These are phyloP conservation scores for Hypoxylon sp. DNA, from an alignment of 2,329 filamentous ascomycete genomes.

Conservation along the genomic window DNA sequence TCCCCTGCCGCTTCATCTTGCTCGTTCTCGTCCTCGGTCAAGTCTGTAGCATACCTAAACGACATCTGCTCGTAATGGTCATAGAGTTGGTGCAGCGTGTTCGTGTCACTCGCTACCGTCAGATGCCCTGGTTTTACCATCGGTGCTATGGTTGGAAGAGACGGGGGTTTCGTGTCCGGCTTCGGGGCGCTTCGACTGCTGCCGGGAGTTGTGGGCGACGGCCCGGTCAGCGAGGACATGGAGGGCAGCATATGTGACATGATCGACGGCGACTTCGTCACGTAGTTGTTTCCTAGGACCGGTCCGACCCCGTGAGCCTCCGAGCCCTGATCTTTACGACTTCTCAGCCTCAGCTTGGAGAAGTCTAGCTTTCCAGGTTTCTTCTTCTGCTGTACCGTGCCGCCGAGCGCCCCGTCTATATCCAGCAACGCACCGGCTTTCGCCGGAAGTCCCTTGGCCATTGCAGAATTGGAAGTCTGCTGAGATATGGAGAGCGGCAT, in stretches of 20 bases:
- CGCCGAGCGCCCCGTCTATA: conserved; percentile 49
- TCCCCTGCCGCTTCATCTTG: conserved; percentile 24
- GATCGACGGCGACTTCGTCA: conserved; percentile 54
- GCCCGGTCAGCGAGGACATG: conserved; percentile 14
- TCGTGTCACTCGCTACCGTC: conserved; percentile 44
- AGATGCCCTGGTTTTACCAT: conserved; percentile 35
- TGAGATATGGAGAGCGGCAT: conserved; percentile 65
- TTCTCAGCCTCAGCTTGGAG: conserved; percentile 52
- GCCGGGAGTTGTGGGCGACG: conserved; percentile 12
- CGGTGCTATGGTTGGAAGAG: conserved; percentile 37
- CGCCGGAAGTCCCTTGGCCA: conserved; percentile 62
- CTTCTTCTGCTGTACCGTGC: conserved; percentile 52
- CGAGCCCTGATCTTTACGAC: conserved; percentile 46
- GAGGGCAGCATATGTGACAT: conserved; percentile 51
- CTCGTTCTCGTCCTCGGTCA: conserved; percentile 36
- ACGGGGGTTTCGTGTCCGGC: conserved; percentile 24
- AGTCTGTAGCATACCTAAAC: conserved; percentile 51
- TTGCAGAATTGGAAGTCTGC: conserved; percentile 65
- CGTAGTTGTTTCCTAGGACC: conserved; percentile 49
- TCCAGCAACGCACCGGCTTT: conserved; percentile 58
- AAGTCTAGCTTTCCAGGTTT: conserved; percentile 60
- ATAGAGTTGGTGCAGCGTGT: conserved; percentile 60
- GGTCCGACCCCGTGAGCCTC: conserved; percentile 34
- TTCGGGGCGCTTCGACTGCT: conserved; percentile 20
- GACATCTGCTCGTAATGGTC: conserved; percentile 66